phyloP scores from a whole-genome alignment of 768 basidiomycete species.

The Suillus plorans region DNA sequence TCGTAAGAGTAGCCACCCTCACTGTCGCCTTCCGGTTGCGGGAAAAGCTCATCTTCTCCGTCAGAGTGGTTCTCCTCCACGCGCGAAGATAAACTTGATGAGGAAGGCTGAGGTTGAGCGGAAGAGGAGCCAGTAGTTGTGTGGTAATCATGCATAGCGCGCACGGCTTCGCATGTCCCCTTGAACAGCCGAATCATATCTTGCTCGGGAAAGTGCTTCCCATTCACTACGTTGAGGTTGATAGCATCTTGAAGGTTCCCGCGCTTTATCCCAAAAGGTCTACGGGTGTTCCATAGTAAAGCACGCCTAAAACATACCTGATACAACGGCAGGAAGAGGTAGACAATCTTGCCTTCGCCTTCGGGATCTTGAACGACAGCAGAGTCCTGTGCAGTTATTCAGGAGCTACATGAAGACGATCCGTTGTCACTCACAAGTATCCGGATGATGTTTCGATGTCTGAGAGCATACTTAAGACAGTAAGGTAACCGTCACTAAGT shows the following conservation, averaged over 20 bases:
- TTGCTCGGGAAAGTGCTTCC: slow-evolving; percentile 80
- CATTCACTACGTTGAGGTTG: slow-evolving; percentile 79
- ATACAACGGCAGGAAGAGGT: slow-evolving; percentile 93
- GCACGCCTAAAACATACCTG: slow-evolving; percentile 47
- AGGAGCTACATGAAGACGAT: background rate
- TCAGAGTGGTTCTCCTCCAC: slow-evolving; percentile 37
- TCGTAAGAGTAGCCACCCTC: slow-evolving; percentile 78
- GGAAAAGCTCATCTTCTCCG: slow-evolving; percentile 65
- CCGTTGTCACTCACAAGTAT: slow-evolving; percentile 59
- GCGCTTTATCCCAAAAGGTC: slow-evolving; percentile 45
- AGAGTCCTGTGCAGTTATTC: slow-evolving; percentile 61
- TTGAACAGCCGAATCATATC: slow-evolving; percentile 90
- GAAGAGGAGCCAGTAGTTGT: slow-evolving; percentile 38
- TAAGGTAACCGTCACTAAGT: background rate
- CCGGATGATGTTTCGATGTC: slow-evolving; percentile 96
- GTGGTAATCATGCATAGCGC: slow-evolving; percentile 90
- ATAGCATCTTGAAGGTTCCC: slow-evolving; percentile 97
- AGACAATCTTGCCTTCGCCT: slow-evolving; percentile 92
- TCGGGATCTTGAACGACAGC: slow-evolving; percentile 92
- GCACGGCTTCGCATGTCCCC: slow-evolving; percentile 91
- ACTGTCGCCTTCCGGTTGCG: slow-evolving; percentile 72
- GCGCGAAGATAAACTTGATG: slow-evolving; percentile 25
- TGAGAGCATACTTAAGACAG: slow-evolving; percentile 27
- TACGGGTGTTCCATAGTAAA: background rate
- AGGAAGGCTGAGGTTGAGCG: slow-evolving; percentile 20